Conservation (phyloP, 2,329 filamentous ascomycete genomes). For the Beauveria bassiana region DNA sequence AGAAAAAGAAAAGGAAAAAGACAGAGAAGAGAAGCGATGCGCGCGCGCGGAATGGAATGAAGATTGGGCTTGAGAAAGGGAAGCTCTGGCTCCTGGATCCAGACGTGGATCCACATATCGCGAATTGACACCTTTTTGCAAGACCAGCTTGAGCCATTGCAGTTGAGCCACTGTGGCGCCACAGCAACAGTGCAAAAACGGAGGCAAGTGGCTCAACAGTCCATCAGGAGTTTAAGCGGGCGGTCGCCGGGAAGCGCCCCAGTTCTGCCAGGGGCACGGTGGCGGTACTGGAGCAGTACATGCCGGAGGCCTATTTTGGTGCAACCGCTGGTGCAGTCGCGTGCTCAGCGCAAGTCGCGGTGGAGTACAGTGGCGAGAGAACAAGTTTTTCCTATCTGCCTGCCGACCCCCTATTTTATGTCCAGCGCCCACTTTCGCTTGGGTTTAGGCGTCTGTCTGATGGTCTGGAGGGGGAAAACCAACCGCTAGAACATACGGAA, state of each 20-base stretch:
- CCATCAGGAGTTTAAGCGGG: neutral
- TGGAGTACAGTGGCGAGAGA: conserved; percentile 6
- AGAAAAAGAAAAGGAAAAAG: neutral
- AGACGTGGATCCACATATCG: conserved; percentile 12
- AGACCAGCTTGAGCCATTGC: neutral
- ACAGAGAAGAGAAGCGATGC: neutral
- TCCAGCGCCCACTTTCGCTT: conserved; percentile 2
- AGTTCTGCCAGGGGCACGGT: neutral
- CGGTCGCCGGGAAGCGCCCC: neutral
- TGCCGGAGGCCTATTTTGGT: neutral
- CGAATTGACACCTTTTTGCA: conserved; percentile 16
- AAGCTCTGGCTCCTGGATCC: conserved; percentile 11
- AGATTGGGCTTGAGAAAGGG: conserved; percentile 1
- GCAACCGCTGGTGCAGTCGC: neutral
- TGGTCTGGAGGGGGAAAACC: neutral
- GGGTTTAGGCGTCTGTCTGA: neutral
- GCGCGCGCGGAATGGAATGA: neutral
- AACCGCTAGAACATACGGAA: neutral
- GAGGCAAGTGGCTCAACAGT: too few relatives aligned
- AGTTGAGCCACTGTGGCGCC: neutral
- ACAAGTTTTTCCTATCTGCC: neutral
- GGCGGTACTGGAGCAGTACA: neutral
- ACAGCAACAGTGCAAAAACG: neutral
- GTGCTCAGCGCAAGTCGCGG: conserved; percentile 1
- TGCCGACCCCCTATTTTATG: conserved; percentile 6